Evolutionary conservation across 2,329 filamentous ascomycete genomes (phyloP).

Genomic region (Aspergillus latus): DNA sequence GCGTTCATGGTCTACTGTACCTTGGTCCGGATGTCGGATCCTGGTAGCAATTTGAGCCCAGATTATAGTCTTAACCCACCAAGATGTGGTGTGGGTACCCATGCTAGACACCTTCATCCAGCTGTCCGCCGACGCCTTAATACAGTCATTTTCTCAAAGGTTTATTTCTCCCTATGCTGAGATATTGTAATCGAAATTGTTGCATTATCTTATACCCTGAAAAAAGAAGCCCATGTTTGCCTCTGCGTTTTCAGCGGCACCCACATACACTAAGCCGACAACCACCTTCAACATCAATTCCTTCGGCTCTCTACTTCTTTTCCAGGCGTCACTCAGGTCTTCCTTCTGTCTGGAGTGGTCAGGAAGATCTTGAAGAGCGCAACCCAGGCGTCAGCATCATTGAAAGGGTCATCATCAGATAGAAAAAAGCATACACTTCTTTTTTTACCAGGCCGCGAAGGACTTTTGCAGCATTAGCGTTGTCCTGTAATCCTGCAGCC

Average conservation of each 20-base stretch:
- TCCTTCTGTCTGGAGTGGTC: neutral
- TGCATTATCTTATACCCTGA: neutral
- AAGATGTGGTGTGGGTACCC: too few relatives aligned
- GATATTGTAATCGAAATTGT: too few relatives aligned
- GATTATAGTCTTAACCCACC: too few relatives aligned
- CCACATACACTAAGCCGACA: neutral
- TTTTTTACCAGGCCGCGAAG: constrained; percentile 5
- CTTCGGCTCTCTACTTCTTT: constrained; percentile 10
- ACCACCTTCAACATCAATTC: neutral
- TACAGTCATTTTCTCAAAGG: too few relatives aligned
- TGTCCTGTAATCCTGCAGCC: neutral
- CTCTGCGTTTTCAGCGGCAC: neutral
- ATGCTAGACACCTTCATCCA: too few relatives aligned
- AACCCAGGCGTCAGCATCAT: neutral
- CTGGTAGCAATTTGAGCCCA: too few relatives aligned
- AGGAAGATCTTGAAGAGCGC: constrained; percentile 5
- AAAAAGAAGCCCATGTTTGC: neutral
- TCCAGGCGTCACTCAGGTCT: constrained; percentile 1
- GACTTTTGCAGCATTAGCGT: neutral
- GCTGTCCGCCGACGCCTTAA: too few relatives aligned
- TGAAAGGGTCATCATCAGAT: constrained; percentile 1
- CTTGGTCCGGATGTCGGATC: too few relatives aligned
- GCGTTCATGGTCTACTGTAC: too few relatives aligned
- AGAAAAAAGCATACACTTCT: constrained; percentile 2
- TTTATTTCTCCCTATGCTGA: too few relatives aligned